These are phyloP conservation scores for Piloderma croceum DNA, from an alignment of 768 basidiomycete species.

Conservation along the genomic window DNA sequence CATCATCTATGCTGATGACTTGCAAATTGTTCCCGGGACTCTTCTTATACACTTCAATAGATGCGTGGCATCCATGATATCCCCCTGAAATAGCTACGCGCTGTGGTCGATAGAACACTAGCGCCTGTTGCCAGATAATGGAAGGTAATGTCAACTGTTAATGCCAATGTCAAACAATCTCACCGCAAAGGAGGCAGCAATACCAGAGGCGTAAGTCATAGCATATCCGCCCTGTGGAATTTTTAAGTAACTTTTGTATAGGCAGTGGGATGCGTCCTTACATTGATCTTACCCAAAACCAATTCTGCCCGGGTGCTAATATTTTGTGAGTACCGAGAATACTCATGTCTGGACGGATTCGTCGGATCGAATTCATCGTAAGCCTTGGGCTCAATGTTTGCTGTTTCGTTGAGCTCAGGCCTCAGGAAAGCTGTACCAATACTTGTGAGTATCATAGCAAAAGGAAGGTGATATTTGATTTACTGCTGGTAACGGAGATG, in stretches of 20 bases:
- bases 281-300: conserved; percentile 66
- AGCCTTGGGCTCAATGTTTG: conserved; percentile 16
- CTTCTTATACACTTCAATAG: conserved; percentile 60
- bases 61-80: conserved; percentile 68
- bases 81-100: conserved; percentile 73
- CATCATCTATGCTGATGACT: conserved; percentile 65
- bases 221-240: conserved; percentile 59
- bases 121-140: too few relatives aligned
- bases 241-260: conserved; percentile 1
- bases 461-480: conserved; percentile 11
- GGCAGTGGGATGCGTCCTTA: conserved; percentile 22
- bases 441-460: background rate
- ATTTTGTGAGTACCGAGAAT: conserved; percentile 69
- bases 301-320: conserved; percentile 64
- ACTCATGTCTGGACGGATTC: conserved; percentile 58
- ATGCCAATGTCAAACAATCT: background rate
- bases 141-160: background rate
- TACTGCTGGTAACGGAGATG: conserved; percentile 75
- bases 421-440: conserved; percentile 47
- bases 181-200: conserved; percentile 70
- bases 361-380: conserved; percentile 30
- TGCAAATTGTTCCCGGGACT: conserved; percentile 38
- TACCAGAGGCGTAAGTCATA: conserved; percentile 72
- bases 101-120: conserved; percentile 65
- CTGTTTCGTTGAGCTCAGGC: too few relatives aligned